These are phyloP conservation scores for Teratosphaeria epicoccoides DNA, from an alignment of 2,329 filamentous ascomycete genomes.

Conservation along the genomic window DNA sequence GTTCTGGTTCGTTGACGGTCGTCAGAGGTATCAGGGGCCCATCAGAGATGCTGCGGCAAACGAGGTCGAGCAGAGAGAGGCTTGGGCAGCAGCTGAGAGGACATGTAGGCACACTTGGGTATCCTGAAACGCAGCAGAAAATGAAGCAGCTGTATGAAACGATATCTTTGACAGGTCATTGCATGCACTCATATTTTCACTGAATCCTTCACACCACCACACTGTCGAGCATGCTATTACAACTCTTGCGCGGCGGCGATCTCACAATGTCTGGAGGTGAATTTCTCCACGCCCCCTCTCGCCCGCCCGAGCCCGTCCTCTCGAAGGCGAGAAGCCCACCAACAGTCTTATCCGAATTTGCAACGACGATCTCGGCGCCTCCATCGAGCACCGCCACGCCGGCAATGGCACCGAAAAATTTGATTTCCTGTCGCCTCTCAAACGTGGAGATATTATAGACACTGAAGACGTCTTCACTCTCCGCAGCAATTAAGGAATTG, in stretches of 20 bases:
- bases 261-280: background rate
- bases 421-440: constrained; percentile 55
- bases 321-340: constrained; percentile 45
- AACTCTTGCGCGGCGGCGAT: background rate
- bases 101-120: background rate
- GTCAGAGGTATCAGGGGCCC: too few relatives aligned
- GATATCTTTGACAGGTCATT: background rate
- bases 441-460: constrained; percentile 59
- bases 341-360: constrained; percentile 54
- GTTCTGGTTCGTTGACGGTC: background rate
- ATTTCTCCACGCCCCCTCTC: background rate
- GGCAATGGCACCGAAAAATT: constrained; percentile 65
- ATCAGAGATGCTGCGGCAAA: too few relatives aligned
- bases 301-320: background rate
- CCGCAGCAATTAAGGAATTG: constrained; percentile 61
- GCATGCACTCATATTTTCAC: background rate
- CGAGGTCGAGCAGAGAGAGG: background rate
- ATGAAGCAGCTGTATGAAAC: background rate
- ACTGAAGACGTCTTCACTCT: constrained; percentile 64
- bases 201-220: background rate
- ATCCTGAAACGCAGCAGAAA: background rate
- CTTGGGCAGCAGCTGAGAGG: background rate
- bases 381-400: constrained; percentile 57
- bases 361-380: constrained; percentile 56
- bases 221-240: background rate